Percentiles rank a stretch among this genome's conserved stretches.
These are phyloP conservation scores for Fusarium cyanostomum DNA, from an alignment of 2,329 filamentous ascomycete species.

Conservation along the genomic window DNA sequence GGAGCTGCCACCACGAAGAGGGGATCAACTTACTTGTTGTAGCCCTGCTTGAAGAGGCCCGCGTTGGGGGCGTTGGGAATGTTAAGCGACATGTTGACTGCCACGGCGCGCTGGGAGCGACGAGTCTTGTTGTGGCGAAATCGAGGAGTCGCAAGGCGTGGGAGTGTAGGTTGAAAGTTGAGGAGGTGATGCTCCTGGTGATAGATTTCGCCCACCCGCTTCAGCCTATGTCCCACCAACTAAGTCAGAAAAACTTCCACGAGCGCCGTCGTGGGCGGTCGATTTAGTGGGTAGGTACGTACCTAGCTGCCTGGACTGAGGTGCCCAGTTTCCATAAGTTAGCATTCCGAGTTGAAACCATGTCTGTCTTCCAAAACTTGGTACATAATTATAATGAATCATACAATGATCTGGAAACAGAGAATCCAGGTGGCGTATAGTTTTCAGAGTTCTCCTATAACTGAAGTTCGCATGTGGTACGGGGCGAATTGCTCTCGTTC, in stretches of 20 bases:
- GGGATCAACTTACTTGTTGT: conserved; percentile 79
- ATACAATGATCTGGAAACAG: too few species aligned
- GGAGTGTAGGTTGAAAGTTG: conserved; percentile 33
- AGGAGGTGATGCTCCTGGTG: conserved; percentile 36
- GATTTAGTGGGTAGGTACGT: conserved; percentile 42
- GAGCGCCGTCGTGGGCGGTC: conserved; percentile 32
- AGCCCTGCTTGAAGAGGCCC: conserved; percentile 94
- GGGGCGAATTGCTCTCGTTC: background rate
- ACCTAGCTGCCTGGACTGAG: conserved; percentile 28
- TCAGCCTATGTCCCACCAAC: conserved; percentile 35
- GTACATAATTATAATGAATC: too few species aligned
- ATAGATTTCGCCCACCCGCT: conserved; percentile 39
- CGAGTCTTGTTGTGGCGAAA: conserved; percentile 29
- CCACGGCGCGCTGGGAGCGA: conserved; percentile 31
- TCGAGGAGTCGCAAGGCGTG: conserved; percentile 25
- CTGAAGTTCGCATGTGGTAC: background rate
- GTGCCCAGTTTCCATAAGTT: too few species aligned
- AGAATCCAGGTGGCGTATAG: too few species aligned
- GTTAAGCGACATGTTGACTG: conserved; percentile 83
- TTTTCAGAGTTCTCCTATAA: too few species aligned
- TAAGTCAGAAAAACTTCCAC: conserved; percentile 42
- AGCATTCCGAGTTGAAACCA: too few species aligned
- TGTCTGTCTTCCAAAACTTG: too few species aligned
- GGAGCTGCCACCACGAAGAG: conserved; percentile 38
- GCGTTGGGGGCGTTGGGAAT: conserved; percentile 94